These are phyloP conservation scores for Penicillium sp. DNA, from an alignment of 2,329 filamentous ascomycete genomes.

Conservation along the genomic window DNA sequence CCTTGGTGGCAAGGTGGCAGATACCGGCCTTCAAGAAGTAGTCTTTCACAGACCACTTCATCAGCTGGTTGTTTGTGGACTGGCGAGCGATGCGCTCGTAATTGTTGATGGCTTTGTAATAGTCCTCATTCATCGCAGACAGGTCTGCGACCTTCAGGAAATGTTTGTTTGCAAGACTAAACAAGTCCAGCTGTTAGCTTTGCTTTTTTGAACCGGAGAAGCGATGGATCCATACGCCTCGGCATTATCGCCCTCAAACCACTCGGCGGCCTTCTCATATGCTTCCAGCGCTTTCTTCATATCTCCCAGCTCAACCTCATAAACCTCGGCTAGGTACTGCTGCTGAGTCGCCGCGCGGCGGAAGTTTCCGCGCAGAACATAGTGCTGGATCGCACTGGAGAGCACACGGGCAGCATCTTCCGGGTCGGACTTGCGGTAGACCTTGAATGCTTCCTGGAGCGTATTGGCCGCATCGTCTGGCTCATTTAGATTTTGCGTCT, in stretches of 20 bases:
- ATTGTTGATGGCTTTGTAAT: slow-evolving; percentile 75
- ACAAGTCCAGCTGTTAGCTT: background rate
- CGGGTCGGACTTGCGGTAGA: slow-evolving; percentile 82
- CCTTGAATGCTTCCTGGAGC: slow-evolving; percentile 88
- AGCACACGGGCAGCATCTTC: slow-evolving; percentile 79
- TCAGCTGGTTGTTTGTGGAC: slow-evolving; percentile 83
- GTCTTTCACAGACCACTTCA: slow-evolving; percentile 92
- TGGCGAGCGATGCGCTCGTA: slow-evolving; percentile 80
- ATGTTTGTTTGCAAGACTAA: slow-evolving; percentile 84
- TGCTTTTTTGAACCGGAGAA: background rate
- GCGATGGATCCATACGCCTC: slow-evolving; percentile 57
- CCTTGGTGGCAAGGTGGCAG: slow-evolving; percentile 72
- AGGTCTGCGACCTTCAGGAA: slow-evolving; percentile 91
- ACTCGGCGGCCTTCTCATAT: slow-evolving; percentile 81
- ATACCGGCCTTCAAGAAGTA: slow-evolving; percentile 93
- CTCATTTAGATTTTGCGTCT: slow-evolving; percentile 78
- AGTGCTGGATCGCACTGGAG: slow-evolving; percentile 76
- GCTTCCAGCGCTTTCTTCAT: slow-evolving; percentile 73
- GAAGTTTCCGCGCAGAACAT: slow-evolving; percentile 86
- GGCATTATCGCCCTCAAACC: slow-evolving; percentile 86
- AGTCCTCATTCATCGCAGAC: slow-evolving; percentile 76
- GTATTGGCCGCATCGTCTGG: slow-evolving; percentile 90
- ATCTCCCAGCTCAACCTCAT: slow-evolving; percentile 78
- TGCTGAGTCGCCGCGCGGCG: slow-evolving; percentile 86
- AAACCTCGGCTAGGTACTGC: slow-evolving; percentile 82